Percentiles rank a stretch among this genome's conserved stretches.
phyloP scores from a whole-genome alignment of 2,329 filamentous ascomycete species.

The Cytospora piceicola region DNA sequence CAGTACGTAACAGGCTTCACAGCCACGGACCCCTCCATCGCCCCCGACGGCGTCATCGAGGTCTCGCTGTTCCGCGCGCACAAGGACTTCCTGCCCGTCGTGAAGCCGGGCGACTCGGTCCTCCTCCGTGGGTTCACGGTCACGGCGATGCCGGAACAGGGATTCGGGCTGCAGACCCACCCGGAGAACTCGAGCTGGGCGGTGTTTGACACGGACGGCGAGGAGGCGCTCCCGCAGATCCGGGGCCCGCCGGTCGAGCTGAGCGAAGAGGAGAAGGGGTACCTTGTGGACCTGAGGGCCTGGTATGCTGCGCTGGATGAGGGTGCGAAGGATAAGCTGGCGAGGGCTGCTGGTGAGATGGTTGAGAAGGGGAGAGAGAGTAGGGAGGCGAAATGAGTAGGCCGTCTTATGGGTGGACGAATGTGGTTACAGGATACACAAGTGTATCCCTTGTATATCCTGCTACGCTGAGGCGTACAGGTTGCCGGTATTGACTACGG shows the following conservation, averaged over 20 bases:
- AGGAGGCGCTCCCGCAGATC: constrained; percentile 53
- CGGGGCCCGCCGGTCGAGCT: constrained; percentile 64
- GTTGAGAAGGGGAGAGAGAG: constrained; percentile 26
- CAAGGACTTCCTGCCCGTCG: constrained; percentile 57
- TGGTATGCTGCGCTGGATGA: constrained; percentile 56
- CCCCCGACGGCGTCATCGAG: constrained; percentile 54
- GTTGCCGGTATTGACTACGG: background rate
- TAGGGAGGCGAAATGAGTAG: constrained; percentile 20
- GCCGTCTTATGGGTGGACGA: background rate
- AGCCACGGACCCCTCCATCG: constrained; percentile 59
- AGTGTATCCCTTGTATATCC: background rate
- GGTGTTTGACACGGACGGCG: constrained; percentile 55
- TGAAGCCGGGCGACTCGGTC: constrained; percentile 61
- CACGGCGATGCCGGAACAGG: constrained; percentile 55
- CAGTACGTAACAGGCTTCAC: constrained; percentile 64
- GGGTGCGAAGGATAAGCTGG: constrained; percentile 51
- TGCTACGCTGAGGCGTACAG: background rate
- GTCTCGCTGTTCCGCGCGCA: constrained; percentile 64
- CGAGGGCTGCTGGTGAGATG: constrained; percentile 43
- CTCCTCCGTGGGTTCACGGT: constrained; percentile 62
- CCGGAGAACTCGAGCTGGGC: constrained; percentile 64
- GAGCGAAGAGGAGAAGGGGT: constrained; percentile 51
- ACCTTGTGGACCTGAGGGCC: constrained; percentile 52
- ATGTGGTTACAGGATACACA: background rate
- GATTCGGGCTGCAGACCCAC: constrained; percentile 56